Conservation (phyloP, 768 basidiomycete genomes). For the Lactarius vividus region DNA sequence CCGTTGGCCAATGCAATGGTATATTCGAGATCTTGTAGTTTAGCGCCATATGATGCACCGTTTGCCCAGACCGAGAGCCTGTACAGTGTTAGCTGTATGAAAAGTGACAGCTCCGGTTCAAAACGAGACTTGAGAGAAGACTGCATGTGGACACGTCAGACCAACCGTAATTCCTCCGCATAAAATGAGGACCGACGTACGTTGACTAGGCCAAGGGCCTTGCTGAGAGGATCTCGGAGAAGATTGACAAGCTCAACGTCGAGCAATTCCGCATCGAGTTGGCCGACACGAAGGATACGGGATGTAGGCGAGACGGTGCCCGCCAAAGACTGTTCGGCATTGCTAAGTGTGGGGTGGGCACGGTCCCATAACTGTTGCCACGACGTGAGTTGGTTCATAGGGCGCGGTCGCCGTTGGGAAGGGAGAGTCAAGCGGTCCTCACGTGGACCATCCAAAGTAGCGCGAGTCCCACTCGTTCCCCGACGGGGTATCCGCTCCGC, state of each 20-base stretch:
- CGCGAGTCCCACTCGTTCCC: not conserved
- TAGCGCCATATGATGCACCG: constrained; percentile 80
- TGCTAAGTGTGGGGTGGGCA: constrained; percentile 53
- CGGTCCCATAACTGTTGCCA: constrained; percentile 67
- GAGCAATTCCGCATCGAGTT: constrained; percentile 87
- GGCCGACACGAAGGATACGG: constrained; percentile 75
- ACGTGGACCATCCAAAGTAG: not conserved
- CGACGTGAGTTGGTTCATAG: constrained; percentile 21
- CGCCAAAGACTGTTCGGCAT: constrained; percentile 44
- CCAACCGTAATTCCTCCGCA: not conserved
- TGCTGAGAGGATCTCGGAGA: constrained; percentile 77
- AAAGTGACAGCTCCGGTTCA: constrained; percentile 69
- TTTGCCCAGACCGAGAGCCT: constrained; percentile 80
- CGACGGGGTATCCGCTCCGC: not conserved
- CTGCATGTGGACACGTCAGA: constrained; percentile 37
- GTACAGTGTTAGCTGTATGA: constrained; percentile 72
- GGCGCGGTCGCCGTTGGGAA: constrained; percentile 1
- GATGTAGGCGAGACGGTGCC: constrained; percentile 28
- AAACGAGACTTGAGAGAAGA: constrained; percentile 56
- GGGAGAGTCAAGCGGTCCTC: not conserved
- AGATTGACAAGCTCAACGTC: constrained; percentile 84
- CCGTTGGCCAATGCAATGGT: constrained; percentile 28
- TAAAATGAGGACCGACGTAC: constrained; percentile 42
- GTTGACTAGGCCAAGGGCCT: constrained; percentile 62
- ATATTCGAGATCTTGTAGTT: constrained; percentile 76